phyloP scores from a whole-genome alignment of 2,329 filamentous ascomycete genomes.

The Fusarium longipes region DNA sequence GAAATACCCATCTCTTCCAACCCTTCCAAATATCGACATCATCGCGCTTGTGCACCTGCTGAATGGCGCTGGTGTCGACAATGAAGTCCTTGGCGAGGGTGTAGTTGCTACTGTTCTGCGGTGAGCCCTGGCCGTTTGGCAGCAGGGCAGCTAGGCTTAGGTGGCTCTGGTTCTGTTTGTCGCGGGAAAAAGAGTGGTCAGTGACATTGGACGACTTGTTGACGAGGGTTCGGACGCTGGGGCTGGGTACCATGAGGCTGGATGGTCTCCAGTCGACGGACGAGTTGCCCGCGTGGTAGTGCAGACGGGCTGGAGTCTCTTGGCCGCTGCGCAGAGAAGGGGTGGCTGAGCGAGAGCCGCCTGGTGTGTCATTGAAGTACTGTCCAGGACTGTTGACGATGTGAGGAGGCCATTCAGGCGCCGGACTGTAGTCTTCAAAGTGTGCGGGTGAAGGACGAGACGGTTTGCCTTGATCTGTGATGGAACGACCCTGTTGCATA shows the following conservation, averaged over 20 bases:
- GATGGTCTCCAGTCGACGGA: conserved; percentile 48
- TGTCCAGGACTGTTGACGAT: conserved; percentile 37
- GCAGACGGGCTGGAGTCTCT: conserved; percentile 38
- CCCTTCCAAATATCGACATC: conserved; percentile 59
- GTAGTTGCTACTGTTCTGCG: conserved; percentile 42
- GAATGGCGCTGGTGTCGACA: conserved; percentile 50
- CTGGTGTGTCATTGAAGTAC: conserved; percentile 42
- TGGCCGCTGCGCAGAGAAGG: conserved; percentile 44
- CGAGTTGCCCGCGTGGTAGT: conserved; percentile 37
- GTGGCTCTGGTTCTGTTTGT: conserved; percentile 56
- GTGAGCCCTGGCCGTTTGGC: conserved; percentile 38
- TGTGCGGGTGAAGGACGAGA: conserved; percentile 32
- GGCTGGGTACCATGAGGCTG: conserved; percentile 46
- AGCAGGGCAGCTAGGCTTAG: conserved; percentile 56
- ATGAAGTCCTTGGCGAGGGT: conserved; percentile 47
- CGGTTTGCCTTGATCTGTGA: conserved; percentile 42
- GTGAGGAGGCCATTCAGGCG: conserved; percentile 45
- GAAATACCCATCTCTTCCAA: conserved; percentile 56
- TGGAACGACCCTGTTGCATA: conserved; percentile 44
- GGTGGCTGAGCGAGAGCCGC: conserved; percentile 44
- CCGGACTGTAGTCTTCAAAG: conserved; percentile 41
- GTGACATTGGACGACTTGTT: conserved; percentile 30
- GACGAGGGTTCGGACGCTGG: conserved; percentile 28
- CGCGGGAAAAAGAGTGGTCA: conserved; percentile 35
- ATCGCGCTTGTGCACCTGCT: conserved; percentile 56